Conservation (phyloP, 1,284 basidiomycete genomes). For the Fistulinella cinereoalba region DNA sequence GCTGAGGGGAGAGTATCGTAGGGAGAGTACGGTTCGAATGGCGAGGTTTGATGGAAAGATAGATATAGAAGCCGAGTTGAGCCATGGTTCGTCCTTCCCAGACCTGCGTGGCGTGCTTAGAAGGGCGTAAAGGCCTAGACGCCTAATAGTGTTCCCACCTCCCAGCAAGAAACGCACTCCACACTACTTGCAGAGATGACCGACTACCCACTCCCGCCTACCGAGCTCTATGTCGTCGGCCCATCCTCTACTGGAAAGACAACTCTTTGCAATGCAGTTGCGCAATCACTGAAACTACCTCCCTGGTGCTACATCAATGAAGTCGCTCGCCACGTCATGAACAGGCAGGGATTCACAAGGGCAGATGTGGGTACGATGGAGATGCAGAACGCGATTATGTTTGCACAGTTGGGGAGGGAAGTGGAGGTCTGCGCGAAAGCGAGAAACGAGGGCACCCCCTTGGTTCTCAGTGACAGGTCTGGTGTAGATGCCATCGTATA, state of each 20-base stretch:
- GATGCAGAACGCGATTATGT: constrained; percentile 62
- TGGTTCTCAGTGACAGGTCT: constrained; percentile 61
- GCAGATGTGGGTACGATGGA: constrained; percentile 46
- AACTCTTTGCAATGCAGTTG: constrained; percentile 55
- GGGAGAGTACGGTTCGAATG: not conserved
- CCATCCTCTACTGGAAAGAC: constrained; percentile 68
- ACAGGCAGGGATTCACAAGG: constrained; percentile 47
- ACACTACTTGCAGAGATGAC: constrained; percentile 12
- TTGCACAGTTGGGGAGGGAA: constrained; percentile 51
- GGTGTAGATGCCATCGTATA: constrained; percentile 62
- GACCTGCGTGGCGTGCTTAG: constrained; percentile 14
- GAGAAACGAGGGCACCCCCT: constrained; percentile 14
- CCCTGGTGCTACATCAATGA: constrained; percentile 47
- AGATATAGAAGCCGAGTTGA: constrained; percentile 1
- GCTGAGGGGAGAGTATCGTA: not conserved
- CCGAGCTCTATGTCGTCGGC: constrained; percentile 48
- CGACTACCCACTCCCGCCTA: constrained; percentile 10
- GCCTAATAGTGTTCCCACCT: constrained; percentile 19
- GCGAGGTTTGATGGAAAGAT: not conserved
- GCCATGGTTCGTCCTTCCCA: constrained; percentile 3
- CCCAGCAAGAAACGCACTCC: not conserved
- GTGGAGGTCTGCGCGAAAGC: constrained; percentile 21
- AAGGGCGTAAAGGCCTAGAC: constrained; percentile 6
- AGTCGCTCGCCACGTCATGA: constrained; percentile 59
- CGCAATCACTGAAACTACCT: constrained; percentile 38